phyloP scores from a whole-genome alignment of 176 grass and related monocot species.

The Pontederia crassipes region DNA sequence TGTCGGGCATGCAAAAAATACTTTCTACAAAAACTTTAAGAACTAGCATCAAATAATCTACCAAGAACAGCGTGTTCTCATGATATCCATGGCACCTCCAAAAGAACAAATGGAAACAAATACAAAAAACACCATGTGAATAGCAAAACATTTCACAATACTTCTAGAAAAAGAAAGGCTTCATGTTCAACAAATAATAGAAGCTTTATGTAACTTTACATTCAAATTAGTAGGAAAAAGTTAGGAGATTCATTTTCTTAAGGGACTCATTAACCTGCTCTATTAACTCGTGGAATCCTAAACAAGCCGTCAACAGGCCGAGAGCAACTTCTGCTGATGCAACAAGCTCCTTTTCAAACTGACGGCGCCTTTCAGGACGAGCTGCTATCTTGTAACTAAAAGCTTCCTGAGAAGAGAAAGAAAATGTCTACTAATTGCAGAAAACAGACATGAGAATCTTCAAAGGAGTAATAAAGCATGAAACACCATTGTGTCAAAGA shows the following conservation, averaged over 20 bases:
- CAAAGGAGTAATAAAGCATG: slow-evolving; percentile 2
- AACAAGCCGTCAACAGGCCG: slow-evolving; percentile 76
- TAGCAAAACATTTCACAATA: too few species aligned
- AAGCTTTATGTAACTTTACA: neutral
- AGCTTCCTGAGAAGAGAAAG: slow-evolving; percentile 61
- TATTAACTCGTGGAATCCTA: slow-evolving; percentile 77
- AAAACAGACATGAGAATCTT: slow-evolving; percentile 14
- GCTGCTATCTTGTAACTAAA: slow-evolving; percentile 84
- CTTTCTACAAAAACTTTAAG: too few species aligned
- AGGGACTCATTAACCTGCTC: slow-evolving; percentile 70
- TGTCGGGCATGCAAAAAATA: too few species aligned
- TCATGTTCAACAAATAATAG: too few species aligned
- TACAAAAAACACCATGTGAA: too few species aligned
- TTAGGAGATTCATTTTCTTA: too few species aligned
- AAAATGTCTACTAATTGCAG: slow-evolving; percentile 18
- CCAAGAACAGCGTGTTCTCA: too few species aligned
- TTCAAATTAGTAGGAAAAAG: slow-evolving; percentile 14
- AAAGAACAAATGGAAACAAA: too few species aligned
- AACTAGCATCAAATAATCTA: too few species aligned
- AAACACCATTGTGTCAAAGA: too few species aligned
- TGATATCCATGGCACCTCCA: too few species aligned
- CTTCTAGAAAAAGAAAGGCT: too few species aligned
- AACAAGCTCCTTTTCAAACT: slow-evolving; percentile 86
- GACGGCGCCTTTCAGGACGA: slow-evolving; percentile 80
- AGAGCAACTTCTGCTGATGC: slow-evolving; percentile 74